Evolutionary conservation across 140 eudicot genomes (phyloP).

Genomic region (Bidens hawaiensis): DNA sequence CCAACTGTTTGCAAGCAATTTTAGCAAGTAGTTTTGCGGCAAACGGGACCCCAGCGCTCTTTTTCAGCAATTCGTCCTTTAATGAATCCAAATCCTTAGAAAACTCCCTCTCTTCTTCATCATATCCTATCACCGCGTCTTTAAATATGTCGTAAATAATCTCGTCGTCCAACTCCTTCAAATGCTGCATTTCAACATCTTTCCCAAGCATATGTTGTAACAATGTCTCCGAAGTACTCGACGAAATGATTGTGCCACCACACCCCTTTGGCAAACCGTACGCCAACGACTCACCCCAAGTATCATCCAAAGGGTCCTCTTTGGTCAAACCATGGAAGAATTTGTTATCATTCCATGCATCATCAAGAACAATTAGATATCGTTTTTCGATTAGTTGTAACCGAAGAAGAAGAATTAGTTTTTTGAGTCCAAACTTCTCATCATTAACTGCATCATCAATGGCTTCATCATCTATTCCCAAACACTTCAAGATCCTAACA

Average conservation of each 20-base stretch:
- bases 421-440: background rate
- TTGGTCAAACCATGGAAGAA: slow-evolving; percentile 16
- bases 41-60: slow-evolving; percentile 48
- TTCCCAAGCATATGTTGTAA: slow-evolving; percentile 45
- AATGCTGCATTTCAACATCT: slow-evolving; percentile 26
- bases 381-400: slow-evolving; percentile 36
- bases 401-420: slow-evolving; percentile 36
- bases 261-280: slow-evolving; percentile 50
- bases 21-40: slow-evolving; percentile 48
- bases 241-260: slow-evolving; percentile 44
- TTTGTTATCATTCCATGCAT: slow-evolving; percentile 18
- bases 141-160: slow-evolving; percentile 28
- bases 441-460: background rate
- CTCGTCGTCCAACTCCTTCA: slow-evolving; percentile 20
- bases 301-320: background rate
- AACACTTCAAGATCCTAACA: slow-evolving; percentile 33
- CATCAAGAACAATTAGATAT: slow-evolving; percentile 53
- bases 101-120: slow-evolving; percentile 12
- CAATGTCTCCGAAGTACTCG: slow-evolving; percentile 30
- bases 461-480: slow-evolving; percentile 41
- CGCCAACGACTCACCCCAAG: slow-evolving; percentile 20
- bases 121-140: slow-evolving; percentile 31
- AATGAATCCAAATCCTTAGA: background rate
- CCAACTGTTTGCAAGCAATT: slow-evolving; percentile 21
- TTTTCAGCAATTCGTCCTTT: slow-evolving; percentile 22